A percentile compares a stretch with the other conserved stretches of the same genome.
Evolutionary conservation across 2,329 filamentous ascomycete species (phyloP).

Genomic region (Fusarium sp.): DNA sequence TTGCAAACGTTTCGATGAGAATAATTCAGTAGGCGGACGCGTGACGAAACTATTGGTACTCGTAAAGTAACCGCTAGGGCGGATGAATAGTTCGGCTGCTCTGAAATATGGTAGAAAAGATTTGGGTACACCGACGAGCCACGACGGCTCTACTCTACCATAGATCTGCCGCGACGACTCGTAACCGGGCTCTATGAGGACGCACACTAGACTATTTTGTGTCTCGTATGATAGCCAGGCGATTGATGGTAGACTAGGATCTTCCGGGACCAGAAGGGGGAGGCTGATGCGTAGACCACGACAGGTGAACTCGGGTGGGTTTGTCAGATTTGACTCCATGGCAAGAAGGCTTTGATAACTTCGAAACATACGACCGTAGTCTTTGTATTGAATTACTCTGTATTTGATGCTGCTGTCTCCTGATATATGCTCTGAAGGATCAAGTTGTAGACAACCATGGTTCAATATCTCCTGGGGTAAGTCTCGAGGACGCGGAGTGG

Average conservation of each 20-base stretch:
- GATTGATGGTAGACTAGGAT: neutral
- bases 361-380: conserved; percentile 13
- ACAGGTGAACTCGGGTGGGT: conserved; percentile 15
- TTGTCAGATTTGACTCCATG: neutral
- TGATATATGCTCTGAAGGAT: neutral
- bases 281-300: conserved; percentile 14
- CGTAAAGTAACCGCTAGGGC: conserved; percentile 2
- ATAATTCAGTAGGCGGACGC: neutral
- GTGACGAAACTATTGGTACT: neutral
- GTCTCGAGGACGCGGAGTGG: neutral
- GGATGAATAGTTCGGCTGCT: conserved; percentile 9
- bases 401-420: neutral
- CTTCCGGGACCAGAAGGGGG: conserved; percentile 5
- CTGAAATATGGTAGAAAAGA: conserved; percentile 4
- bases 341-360: conserved; percentile 12
- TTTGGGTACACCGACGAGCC: conserved; percentile 7
- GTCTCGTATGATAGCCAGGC: conserved; percentile 21
- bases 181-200: conserved; percentile 10
- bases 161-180: conserved; percentile 1
- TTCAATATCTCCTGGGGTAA: neutral
- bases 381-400: conserved; percentile 6
- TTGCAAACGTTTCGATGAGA: conserved; percentile 6
- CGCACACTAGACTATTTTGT: conserved; percentile 12
- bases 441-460: neutral
- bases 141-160: conserved; percentile 5